Percentiles rank a stretch among this genome's conserved stretches.
These are phyloP conservation scores for Catenaria anguillulae DNA, from an alignment of 371 early-diverging fungal genomes.

Conservation along the genomic window DNA sequence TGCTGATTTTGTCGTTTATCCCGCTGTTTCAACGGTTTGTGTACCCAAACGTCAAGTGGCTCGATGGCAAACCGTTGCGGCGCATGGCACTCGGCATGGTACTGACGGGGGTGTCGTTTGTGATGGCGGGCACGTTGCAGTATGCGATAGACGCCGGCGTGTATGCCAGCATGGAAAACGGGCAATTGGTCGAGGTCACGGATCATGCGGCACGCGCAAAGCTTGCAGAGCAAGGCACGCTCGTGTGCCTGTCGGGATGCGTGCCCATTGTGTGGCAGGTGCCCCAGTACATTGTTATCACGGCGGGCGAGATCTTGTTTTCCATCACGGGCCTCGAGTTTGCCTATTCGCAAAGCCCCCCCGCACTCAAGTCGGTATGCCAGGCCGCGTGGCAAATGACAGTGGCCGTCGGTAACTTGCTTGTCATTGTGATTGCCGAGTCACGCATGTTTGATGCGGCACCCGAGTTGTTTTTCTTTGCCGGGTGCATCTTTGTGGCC, in stretches of 20 bases:
- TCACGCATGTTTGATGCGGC: slow-evolving; percentile 6
- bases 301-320: slow-evolving; percentile 25
- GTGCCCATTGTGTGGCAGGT: slow-evolving; percentile 24
- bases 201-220: neutral
- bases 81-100: slow-evolving; percentile 22
- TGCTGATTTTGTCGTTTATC: slow-evolving; percentile 20
- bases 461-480: slow-evolving; percentile 10
- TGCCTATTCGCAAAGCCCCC: slow-evolving; percentile 19
- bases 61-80: slow-evolving; percentile 9
- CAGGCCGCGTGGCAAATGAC: slow-evolving; percentile 24
- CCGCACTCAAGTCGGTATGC: slow-evolving; percentile 14
- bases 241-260: slow-evolving; percentile 1
- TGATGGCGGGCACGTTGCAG: slow-evolving; percentile 6
- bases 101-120: slow-evolving; percentile 7
- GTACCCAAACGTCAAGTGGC: slow-evolving; percentile 9
- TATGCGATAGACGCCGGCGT: slow-evolving; percentile 2
- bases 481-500: slow-evolving; percentile 1
- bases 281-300: slow-evolving; percentile 28
- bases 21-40: slow-evolving; percentile 21
- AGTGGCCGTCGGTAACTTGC: slow-evolving; percentile 26
- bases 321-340: slow-evolving; percentile 25
- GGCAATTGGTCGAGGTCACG: neutral
- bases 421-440: slow-evolving; percentile 17
- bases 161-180: neutral
- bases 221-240: neutral